Evolutionary conservation across 163 green algal genomes (phyloP), one percentile per base, ranked within the genome.

Genomic region (Smithsoniella earleae): DNA sequence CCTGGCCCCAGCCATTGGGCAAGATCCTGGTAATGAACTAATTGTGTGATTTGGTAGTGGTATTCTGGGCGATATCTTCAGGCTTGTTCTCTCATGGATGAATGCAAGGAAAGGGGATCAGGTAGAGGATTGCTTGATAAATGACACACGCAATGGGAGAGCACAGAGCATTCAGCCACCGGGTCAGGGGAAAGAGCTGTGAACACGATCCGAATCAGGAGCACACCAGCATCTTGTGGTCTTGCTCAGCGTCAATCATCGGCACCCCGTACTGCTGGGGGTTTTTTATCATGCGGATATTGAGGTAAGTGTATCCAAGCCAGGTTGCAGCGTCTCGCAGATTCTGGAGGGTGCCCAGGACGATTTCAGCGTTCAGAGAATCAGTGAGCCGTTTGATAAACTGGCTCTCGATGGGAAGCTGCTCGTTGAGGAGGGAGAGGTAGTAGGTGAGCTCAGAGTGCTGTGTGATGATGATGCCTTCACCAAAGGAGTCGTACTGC

Each of bases 271-370:
- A 96, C 63, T 98, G 82, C 65, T 83, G 73, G 0, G 92, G 94
- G 46, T 93, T 91, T 37, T 87, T 83, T 78, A 98, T 81, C 94
- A 97, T 97, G 73, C 94, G 86, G 31, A 98, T 87, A 79, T 95
- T 97, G 6, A 98, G 86, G 80, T 98, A 98, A 31, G 90, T 95
- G 83, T 98, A 98, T 58, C 91, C 92, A 63, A 98, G 88, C 93
- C 93, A 98, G 22, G 83, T 79, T 13, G 88, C 85, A 2, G 90
- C 91, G 66, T 97, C 91, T 64, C 86, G 75, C 8, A 96, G 72
- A 81, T 88, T 95, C 65, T 91, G 80, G 3, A 74, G 89, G 0
- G 86, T 95, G 16, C 92, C 91, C 74, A 97, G 82, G 62, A 98
- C 93, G 3, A 98, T 74, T 85, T 98, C 93, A 2, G 93, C 93